These are phyloP conservation scores for Lentinula sp. DNA, from an alignment of 768 basidiomycete species.

Conservation along the genomic window DNA sequence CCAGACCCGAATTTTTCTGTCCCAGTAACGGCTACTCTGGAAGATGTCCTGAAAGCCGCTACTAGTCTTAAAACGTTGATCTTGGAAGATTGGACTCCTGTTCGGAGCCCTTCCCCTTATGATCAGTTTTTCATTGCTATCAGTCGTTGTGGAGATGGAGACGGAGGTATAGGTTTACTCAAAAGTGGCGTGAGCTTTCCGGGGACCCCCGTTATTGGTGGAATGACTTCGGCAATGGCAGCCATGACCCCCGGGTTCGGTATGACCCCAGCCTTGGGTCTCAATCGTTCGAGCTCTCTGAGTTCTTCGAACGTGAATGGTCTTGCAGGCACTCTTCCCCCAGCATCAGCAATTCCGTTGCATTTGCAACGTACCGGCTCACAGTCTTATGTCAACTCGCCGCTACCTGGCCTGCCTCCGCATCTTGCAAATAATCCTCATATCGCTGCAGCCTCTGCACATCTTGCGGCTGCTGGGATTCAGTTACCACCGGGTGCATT, in stretches of 20 bases:
- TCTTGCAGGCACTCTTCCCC: neutral
- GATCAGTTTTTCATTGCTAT: neutral
- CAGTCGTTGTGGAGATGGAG: neutral
- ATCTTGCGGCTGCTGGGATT: neutral
- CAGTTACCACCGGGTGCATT: neutral
- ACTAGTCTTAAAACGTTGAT: neutral
- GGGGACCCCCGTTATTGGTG: neutral
- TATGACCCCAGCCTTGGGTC: neutral
- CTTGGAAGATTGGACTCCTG: constrained; percentile 2
- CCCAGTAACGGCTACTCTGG: neutral
- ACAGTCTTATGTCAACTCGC: neutral
- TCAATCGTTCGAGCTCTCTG: neutral
- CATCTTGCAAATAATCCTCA: constrained; percentile 2
- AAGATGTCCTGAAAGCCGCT: neutral
- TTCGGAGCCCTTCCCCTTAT: neutral
- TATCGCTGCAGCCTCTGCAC: constrained; percentile 3
- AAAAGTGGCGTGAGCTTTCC: constrained; percentile 1
- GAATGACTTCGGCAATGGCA: neutral
- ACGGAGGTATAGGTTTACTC: neutral
- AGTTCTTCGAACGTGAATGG: neutral
- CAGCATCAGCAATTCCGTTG: neutral
- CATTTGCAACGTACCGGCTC: neutral
- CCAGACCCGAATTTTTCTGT: too few species aligned
- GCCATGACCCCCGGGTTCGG: neutral
- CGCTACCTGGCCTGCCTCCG: neutral